A percentile compares a stretch with the other conserved stretches of the same genome.
Conservation (phyloP, 2,329 filamentous ascomycete species). For the Coleophoma eucalyptorum region DNA sequence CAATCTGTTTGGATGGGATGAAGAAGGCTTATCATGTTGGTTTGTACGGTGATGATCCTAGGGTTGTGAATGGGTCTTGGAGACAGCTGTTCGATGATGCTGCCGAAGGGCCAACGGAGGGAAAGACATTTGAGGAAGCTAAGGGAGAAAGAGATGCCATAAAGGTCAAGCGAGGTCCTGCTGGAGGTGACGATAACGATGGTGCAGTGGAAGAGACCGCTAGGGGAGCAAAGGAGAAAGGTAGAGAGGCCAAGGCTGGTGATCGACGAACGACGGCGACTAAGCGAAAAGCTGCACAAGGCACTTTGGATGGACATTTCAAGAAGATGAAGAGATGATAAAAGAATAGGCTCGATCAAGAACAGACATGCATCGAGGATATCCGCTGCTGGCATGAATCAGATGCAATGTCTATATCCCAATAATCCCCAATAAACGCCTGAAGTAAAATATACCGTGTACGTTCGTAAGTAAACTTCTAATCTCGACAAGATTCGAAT, state of each 20-base stretch:
- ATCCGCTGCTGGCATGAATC: too few species aligned
- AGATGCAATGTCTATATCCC: too few species aligned
- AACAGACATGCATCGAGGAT: too few species aligned
- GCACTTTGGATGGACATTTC: constrained; percentile 17
- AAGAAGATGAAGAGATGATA: constrained; percentile 12
- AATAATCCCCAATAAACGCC: too few species aligned
- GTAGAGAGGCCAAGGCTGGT: constrained; percentile 10
- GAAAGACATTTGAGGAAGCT: constrained; percentile 10
- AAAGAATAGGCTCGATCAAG: too few species aligned
- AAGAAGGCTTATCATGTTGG: constrained; percentile 66
- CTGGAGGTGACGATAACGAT: constrained; percentile 6
- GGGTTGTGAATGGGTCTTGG: constrained; percentile 58
- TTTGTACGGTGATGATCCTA: constrained; percentile 59
- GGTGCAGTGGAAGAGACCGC: constrained; percentile 11
- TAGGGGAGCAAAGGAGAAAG: constrained; percentile 9
- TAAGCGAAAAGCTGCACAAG: constrained; percentile 15
- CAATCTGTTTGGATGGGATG: constrained; percentile 62
- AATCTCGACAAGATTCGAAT: too few species aligned
- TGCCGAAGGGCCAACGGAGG: constrained; percentile 23
- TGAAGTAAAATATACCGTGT: too few species aligned
- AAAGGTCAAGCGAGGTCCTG: background rate
- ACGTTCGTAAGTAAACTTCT: too few species aligned
- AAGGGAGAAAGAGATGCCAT: constrained; percentile 5
- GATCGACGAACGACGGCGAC: constrained; percentile 3
- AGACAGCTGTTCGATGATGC: constrained; percentile 39